Conservation (phyloP, 2,329 filamentous ascomycete species). For the Teratosphaeria gauchensis region DNA sequence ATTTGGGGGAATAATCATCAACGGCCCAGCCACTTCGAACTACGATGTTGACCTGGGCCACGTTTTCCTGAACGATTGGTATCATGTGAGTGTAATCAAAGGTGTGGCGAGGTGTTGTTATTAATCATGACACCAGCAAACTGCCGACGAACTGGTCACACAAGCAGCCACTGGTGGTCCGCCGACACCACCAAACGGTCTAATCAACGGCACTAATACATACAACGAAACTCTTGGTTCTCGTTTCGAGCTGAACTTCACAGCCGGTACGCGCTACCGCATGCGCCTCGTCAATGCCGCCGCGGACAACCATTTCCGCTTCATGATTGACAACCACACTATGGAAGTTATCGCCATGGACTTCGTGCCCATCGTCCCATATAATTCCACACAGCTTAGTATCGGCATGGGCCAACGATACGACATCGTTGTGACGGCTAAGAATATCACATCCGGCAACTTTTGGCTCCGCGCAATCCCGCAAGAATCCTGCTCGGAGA, state of each 20-base stretch:
- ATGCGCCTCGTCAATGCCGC: conserved; percentile 35
- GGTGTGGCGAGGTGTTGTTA: no score
- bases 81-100: conserved; percentile 5
- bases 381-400: conserved; percentile 29
- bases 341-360: conserved; percentile 37
- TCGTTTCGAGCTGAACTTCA: conserved; percentile 9
- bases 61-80: conserved; percentile 12
- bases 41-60: conserved; percentile 26
- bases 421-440: conserved; percentile 38
- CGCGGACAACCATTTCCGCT: conserved; percentile 29
- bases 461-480: conserved; percentile 34
- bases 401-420: conserved; percentile 38
- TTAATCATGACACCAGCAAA: conserved; percentile 3
- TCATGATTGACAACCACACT: conserved; percentile 31
- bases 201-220: conserved; percentile 26
- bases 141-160: conserved; percentile 15
- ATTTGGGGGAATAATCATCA: conserved; percentile 8
- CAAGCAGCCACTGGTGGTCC: conserved; percentile 21
- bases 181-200: conserved; percentile 23
- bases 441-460: conserved; percentile 30
- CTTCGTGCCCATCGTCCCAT: conserved; percentile 34
- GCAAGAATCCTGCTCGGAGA: no score
- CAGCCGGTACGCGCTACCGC: conserved; percentile 31
- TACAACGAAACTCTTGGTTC: conserved; percentile 14
- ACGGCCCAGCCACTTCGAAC: conserved; percentile 28